Evolutionary conservation across 148 eudicot genomes (phyloP).

Genomic region (Arctostaphylos glauca): DNA sequence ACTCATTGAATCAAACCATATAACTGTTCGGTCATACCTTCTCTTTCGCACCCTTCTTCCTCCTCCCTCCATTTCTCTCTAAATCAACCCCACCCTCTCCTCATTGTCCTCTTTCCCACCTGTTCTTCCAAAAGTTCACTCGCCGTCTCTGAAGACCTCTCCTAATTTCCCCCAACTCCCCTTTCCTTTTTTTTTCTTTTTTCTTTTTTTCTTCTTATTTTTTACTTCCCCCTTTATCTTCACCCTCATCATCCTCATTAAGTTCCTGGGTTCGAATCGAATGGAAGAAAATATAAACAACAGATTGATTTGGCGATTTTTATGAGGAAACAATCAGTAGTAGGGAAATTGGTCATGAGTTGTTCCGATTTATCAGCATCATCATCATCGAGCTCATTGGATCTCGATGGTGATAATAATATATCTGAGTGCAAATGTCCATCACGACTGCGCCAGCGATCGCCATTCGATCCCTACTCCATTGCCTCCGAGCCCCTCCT

Average conservation of each 20-base stretch:
- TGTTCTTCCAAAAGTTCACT: not conserved
- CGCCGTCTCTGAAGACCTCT: not conserved
- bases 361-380: not conserved
- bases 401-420: constrained; percentile 13
- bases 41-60: constrained; percentile 5
- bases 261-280: not conserved
- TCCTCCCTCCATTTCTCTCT: not conserved
- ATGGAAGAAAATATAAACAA: no score
- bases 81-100: not conserved
- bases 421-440: constrained; percentile 27
- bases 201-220: not conserved
- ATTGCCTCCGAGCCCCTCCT: constrained; percentile 23
- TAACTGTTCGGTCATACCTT: constrained; percentile 39
- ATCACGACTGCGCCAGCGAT: constrained; percentile 25
- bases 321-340: constrained; percentile 9
- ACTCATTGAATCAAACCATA: constrained; percentile 17
- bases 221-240: not conserved
- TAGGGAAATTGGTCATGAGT: constrained; percentile 14
- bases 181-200: not conserved
- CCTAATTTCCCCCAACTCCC: not conserved
- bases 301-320: not conserved
- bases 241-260: not conserved
- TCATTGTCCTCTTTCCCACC: not conserved
- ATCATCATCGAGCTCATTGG: constrained; percentile 16
- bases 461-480: constrained; percentile 37